A percentile compares a stretch with the other conserved stretches of the same genome.
phyloP scores from a whole-genome alignment of 257 asterid genomes.

The Ballota nigra region DNA sequence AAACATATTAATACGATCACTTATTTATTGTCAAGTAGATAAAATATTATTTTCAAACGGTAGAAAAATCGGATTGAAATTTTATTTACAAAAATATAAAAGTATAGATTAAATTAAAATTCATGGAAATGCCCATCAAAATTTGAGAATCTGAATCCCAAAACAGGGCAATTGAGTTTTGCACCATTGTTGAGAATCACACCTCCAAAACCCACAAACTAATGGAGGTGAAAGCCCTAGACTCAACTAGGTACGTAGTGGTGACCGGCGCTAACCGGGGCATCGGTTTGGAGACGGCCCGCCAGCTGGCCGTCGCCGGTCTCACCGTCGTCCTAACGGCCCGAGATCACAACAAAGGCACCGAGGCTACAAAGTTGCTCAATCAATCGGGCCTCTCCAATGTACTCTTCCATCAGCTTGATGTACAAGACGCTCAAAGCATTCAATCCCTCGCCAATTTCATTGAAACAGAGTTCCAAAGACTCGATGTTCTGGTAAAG shows the following conservation, averaged over 20 bases:
- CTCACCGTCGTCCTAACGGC: conserved; percentile 67
- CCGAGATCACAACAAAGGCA: conserved; percentile 55
- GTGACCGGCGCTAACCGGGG: conserved; percentile 93
- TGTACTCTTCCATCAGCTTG: conserved; percentile 74
- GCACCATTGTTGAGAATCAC: no score
- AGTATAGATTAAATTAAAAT: no score
- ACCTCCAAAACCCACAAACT: no score
- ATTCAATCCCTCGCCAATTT: conserved; percentile 43
- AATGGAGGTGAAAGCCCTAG: no score
- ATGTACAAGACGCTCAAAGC: conserved; percentile 62
- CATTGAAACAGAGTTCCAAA: conserved; percentile 45
- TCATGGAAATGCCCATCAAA: no score
- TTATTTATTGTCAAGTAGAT: no score
- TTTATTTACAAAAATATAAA: no score
- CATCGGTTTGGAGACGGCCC: conserved; percentile 72
- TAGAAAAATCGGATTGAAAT: no score
- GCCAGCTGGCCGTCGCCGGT: conserved; percentile 66
- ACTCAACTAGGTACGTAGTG: conserved; percentile 73
- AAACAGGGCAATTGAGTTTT: no score
- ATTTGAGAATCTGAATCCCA: no score
- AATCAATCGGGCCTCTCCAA: conserved; percentile 55
- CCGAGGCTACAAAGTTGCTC: conserved; percentile 45
- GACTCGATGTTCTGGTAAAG: conserved; percentile 69
- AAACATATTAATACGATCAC: no score
- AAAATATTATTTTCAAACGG: no score